Percentiles rank a stretch among this genome's conserved stretches.
phyloP scores from a whole-genome alignment of 352 stramenopile species.

The Pythium apleroticum region DNA sequence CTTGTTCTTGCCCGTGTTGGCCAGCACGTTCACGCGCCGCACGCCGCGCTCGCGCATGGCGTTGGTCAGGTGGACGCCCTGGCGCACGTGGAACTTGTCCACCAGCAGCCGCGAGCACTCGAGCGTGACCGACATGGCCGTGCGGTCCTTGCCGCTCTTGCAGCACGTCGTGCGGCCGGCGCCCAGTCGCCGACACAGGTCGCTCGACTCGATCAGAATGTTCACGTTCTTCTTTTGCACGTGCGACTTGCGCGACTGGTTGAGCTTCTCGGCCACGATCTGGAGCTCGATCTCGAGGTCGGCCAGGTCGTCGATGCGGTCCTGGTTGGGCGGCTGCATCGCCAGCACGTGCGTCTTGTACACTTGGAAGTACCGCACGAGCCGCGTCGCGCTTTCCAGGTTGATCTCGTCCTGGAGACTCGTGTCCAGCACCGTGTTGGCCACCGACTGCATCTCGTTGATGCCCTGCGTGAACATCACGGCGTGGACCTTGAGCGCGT shows the following conservation, averaged over 20 bases:
- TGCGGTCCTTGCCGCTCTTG: conserved; percentile 98
- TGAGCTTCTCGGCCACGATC: conserved; percentile 56
- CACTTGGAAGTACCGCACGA: conserved; percentile 73
- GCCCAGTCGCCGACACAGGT: conserved; percentile 89
- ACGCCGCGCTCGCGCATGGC: conserved; percentile 86
- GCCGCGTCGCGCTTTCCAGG: conserved; percentile 64
- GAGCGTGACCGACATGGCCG: conserved; percentile 96
- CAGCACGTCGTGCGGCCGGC: conserved; percentile 94
- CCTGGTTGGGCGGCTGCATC: conserved; percentile 16
- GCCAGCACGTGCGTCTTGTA: conserved; percentile 63
- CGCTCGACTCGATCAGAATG: conserved; percentile 83
- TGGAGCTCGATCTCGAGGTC: conserved; percentile 62
- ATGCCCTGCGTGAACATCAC: conserved; percentile 91
- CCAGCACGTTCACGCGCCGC: conserved; percentile 80
- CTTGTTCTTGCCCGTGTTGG: conserved; percentile 89
- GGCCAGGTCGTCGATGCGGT: conserved; percentile 36
- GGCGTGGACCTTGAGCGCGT: conserved; percentile 71
- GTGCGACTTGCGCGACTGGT: conserved; percentile 53
- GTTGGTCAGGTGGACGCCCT: conserved; percentile 82
- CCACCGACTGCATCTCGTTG: conserved; percentile 93
- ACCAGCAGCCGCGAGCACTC: conserved; percentile 92
- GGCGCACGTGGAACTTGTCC: conserved; percentile 86
- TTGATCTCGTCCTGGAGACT: conserved; percentile 88
- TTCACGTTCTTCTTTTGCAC: conserved; percentile 87
- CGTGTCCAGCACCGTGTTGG: conserved; percentile 83